Percentiles rank a stretch among this genome's conserved stretches.
phyloP scores from a whole-genome alignment of 306 rosid genomes.

The Morella rubra region DNA sequence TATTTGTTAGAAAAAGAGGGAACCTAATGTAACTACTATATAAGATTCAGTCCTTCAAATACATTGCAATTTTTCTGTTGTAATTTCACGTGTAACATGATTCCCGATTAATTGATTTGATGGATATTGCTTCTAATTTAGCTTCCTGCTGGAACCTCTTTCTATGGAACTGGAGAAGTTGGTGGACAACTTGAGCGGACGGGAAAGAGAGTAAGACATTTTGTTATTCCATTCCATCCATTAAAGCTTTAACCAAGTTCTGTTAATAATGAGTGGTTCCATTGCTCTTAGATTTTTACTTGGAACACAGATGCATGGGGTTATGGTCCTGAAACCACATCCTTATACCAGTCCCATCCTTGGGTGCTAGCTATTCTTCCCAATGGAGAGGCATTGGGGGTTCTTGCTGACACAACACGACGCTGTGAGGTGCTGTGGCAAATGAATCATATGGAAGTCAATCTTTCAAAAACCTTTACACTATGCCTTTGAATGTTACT shows the following conservation, averaged over 20 bases:
- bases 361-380: constrained; percentile 95
- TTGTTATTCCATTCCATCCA: not conserved
- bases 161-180: constrained; percentile 92
- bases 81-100: not conserved
- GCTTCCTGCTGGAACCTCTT: constrained; percentile 79
- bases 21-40: not conserved
- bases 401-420: constrained; percentile 84
- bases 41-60: not conserved
- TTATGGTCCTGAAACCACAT: constrained; percentile 77
- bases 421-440: constrained; percentile 82
- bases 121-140: constrained; percentile 36
- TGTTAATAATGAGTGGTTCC: constrained; percentile 8
- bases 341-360: constrained; percentile 96
- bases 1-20: too few species aligned
- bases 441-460: constrained; percentile 26
- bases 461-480: constrained; percentile 17
- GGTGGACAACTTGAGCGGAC: constrained; percentile 90
- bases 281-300: constrained; percentile 57
- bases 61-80: not conserved
- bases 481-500: constrained; percentile 3
- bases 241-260: constrained; percentile 5
- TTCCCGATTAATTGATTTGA: constrained; percentile 13
- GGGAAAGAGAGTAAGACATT: constrained; percentile 67
- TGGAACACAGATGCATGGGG: constrained; percentile 94
- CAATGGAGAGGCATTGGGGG: constrained; percentile 78